Evolutionary conservation across 176 grass and related monocot species (phyloP), one percentile per base, ranked within the genome.

Genomic region (Bothriochloa decipiens): DNA sequence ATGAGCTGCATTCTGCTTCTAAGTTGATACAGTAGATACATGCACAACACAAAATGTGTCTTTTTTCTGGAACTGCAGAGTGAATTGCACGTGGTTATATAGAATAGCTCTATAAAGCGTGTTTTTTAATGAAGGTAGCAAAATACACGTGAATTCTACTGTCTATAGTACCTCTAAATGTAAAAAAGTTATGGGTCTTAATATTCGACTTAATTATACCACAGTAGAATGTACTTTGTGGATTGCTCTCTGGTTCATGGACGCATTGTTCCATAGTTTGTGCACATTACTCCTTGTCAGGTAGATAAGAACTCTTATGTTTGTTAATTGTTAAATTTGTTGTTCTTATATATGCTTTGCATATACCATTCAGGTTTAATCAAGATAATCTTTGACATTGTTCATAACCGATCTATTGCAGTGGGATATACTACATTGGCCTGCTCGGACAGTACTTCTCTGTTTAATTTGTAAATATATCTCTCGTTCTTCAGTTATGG

Each of bases 391-490:
- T 83, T 41, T 80, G 53, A 84, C 71, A 76, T 69, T 50, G 49
- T 64, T 79, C 32, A 11, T 75, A 60, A 47, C 75, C 36, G 29
- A 43, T 84, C 77, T 83, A 72, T 65, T 65, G 67, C 89, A 90
- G 89, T 37, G 11, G 67, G 68, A 61, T 67, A 47, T 49, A 18
- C 26, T 62, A 62, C 49, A 62, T 70, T 82, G 81, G 2, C 18
- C 26, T 82, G 50, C 18, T 28, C 82, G 80, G 40, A 61, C 26
- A 40, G 15, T 74, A 28, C 45, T 83, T 82, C 65, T 57, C 22
- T 79, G 79, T 74, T 83, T 74, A 74, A 47, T 85, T 41, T 63
- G 62, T 63, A 72, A 43, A 55, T 42, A 74, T 28, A 46, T 79
- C 42, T 70, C 75, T 42, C 2, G 49, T 79, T 83, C 14, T 60